Evolutionary conservation across 805 yeast genomes (phyloP).

Genomic region (Metschnikowia sp.): DNA sequence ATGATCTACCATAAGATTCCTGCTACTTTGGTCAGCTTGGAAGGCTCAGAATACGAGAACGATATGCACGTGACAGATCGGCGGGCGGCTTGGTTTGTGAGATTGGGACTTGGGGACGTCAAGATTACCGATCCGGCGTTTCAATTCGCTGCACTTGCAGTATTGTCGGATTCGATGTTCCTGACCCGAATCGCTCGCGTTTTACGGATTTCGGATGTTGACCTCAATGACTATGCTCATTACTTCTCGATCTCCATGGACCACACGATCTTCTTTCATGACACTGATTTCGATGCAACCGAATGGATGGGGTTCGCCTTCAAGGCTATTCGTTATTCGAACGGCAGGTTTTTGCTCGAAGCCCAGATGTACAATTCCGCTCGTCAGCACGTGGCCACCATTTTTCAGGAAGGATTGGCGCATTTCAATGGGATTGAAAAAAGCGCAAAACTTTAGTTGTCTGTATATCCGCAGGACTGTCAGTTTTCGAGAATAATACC

Average conservation of each 20-base stretch:
- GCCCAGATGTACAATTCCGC: slow-evolving; percentile 53
- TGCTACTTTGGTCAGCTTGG: slow-evolving; percentile 30
- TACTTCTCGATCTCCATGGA: slow-evolving; percentile 60
- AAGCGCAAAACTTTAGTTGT: slow-evolving; percentile 13
- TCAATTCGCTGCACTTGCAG: slow-evolving; percentile 56
- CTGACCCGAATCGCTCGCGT: slow-evolving; percentile 51
- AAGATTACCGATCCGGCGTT: slow-evolving; percentile 17
- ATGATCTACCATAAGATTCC: slow-evolving; percentile 29
- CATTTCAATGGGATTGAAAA: slow-evolving; percentile 24
- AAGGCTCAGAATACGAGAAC: slow-evolving; percentile 26
- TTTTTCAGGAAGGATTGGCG: slow-evolving; percentile 64
- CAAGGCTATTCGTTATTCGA: slow-evolving; percentile 46
- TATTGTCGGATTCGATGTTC: slow-evolving; percentile 56
- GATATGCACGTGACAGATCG: slow-evolving; percentile 23
- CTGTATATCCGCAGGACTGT: no score
- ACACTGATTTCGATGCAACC: slow-evolving; percentile 38
- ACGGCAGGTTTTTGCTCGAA: slow-evolving; percentile 52
- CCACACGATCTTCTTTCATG: slow-evolving; percentile 65
- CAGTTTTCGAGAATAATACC: no score
- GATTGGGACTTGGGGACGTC: slow-evolving; percentile 23
- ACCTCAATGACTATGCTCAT: slow-evolving; percentile 20
- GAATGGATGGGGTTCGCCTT: slow-evolving; percentile 50
- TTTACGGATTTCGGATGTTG: slow-evolving; percentile 37
- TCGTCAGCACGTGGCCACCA: slow-evolving; percentile 54
- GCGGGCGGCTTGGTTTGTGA: slow-evolving; percentile 23